Evolutionary conservation across 352 stramenopile species (phyloP), one percentile per base, ranked within the genome.

Genomic region (Phytophthora idaei): DNA sequence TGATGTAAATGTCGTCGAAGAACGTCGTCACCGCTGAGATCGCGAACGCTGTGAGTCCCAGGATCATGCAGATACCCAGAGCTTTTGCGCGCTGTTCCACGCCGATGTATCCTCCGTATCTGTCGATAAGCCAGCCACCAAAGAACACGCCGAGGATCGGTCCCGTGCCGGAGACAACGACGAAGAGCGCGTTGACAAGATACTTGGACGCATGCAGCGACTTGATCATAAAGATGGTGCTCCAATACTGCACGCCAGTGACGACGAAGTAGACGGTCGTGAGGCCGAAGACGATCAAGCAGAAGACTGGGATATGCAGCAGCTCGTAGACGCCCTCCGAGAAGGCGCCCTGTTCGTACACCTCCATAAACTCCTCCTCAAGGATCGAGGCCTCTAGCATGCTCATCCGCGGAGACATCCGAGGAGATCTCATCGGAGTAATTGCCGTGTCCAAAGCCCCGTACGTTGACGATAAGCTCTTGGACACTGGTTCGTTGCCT

Each of bases 171-270:
- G 85, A 87, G 7, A 93, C 80, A n/a, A 95, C 69, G 21, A 93
- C 82, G 51, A 92, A 95, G 10, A 93, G 78, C 6, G 61, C 83
- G 60, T 95, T 95, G 15, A 95, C 85, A 2, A 94, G 71, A 62
- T 93, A 91, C 72, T 93, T 92, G 66, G 81, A 90, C 31, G 72
- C 81, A 51, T 94, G 77, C 31, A 94, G 79, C 45, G 85, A 92
- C 77, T 93, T 92, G 74, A 91, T 90, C 80, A 93, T 92, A 64
- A 92, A 95, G 67, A 93, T 93, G 3, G 87, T 95, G 64, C 80
- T 92, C 87, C 87, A 95, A 73, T 92, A 95, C 66, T 95, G 87
- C 52, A 95, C 85, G 41, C 85, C 85, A 37, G 87, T 93, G 57
- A 95, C 87, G 41, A 95, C 87, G 55, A 95, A 95, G 77, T 93